phyloP scores from a whole-genome alignment of 176 grass and related monocot genomes.

The barley (Hordeum vulgare) region DNA sequence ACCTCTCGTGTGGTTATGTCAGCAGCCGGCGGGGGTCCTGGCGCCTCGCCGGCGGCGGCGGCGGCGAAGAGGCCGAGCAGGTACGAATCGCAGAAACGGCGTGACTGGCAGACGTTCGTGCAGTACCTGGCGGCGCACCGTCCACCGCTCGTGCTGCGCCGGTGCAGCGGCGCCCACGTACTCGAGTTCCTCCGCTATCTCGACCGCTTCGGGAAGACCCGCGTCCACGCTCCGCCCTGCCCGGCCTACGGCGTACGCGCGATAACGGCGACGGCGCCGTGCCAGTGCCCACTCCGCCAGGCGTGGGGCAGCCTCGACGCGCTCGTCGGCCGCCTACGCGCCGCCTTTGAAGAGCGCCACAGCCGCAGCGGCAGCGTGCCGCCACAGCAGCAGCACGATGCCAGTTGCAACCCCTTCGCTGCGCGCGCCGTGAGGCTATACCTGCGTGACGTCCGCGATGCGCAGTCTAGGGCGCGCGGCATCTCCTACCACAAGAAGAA shows the following conservation, averaged over 20 bases:
- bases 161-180: slow-evolving; percentile 63
- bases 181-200: slow-evolving; percentile 93
- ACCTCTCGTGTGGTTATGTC: not conserved
- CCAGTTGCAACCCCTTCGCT: slow-evolving; percentile 49
- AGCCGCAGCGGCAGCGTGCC: not conserved
- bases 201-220: slow-evolving; percentile 84
- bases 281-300: slow-evolving; percentile 60
- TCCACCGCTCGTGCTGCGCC: slow-evolving; percentile 44
- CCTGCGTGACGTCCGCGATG: slow-evolving; percentile 53
- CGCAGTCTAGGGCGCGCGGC: slow-evolving; percentile 50
- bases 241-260: slow-evolving; percentile 46
- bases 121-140: slow-evolving; percentile 49
- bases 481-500: slow-evolving; percentile 52
- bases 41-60: not conserved
- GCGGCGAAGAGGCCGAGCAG: slow-evolving; percentile 29
- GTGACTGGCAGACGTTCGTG: slow-evolving; percentile 56
- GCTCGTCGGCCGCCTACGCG: slow-evolving; percentile 54
- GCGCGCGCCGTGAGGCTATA: slow-evolving; percentile 55
- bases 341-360: slow-evolving; percentile 43
- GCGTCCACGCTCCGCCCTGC: slow-evolving; percentile 51
- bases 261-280: not conserved
- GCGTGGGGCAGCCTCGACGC: slow-evolving; percentile 68
- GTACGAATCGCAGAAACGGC: slow-evolving; percentile 77
- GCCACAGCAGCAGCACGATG: not conserved
- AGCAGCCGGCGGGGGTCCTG: not conserved